Evolutionary conservation across 2,329 filamentous ascomycete species (phyloP), one percentile per base, ranked within the genome.

Genomic region (Alternaria sp.): DNA sequence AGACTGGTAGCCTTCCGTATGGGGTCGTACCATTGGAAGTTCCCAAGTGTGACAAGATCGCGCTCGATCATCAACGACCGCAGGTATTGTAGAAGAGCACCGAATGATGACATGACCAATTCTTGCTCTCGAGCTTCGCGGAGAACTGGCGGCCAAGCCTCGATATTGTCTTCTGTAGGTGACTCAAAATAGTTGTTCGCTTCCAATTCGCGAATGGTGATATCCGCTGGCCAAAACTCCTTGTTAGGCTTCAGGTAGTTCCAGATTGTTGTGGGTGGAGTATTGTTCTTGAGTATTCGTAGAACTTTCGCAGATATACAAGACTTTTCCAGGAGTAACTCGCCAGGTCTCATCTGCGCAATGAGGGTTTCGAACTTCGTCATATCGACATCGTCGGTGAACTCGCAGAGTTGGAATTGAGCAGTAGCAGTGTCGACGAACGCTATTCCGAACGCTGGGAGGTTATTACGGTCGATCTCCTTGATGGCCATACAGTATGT

Each of bases 281-380:
- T 97, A 77, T 96, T 98, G 76, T 96, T 98, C 81, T 98, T 99
- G 67, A 99, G 83, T 43, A 99, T 97, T 3, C 95, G 91, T 59
- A 97, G 80, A 0, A 92, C 92, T 75, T 95, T 96, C n/a, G 90
- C 88, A 0, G 94, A 97, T 30, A 98, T 83, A 28, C 85, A 89
- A 0, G 89, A 91, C 78, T 80, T 98, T 76, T 99, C 95, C 0
- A 99, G 81, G 0, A 99, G 82, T 44, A 99, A 81, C 78, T 99
- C 95, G 51, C 92, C 90, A 0, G 95, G 95, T 20, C 91, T 87
- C 16, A 89, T 96, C 77, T 99, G 95, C 16, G 95, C 95, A 38
- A 99, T 89, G 64, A 99, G 91, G 0, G 95, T 99, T 81, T 99
- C 95, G 68, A 99, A 98, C 74, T 94, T 96, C 59, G 95, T 99